Percentiles rank a stretch among this genome's conserved stretches.
Conservation (phyloP, 306 rosid genomes). For the Abrus precatorius region DNA sequence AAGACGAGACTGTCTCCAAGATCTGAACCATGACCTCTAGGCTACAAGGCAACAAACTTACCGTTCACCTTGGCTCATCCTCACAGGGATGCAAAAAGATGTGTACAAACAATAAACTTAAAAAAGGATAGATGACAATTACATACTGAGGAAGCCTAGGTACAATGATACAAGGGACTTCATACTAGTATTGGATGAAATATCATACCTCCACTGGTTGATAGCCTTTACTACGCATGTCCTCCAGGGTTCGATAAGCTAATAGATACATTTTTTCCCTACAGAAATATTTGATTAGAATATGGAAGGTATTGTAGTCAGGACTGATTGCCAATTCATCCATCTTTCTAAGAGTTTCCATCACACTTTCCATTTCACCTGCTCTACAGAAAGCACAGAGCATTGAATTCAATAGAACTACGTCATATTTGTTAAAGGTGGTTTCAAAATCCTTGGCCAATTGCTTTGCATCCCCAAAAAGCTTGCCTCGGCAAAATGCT, state of each 20-base stretch:
- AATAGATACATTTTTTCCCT: constrained; percentile 85
- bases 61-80: not conserved
- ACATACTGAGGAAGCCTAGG: constrained; percentile 5
- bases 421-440: constrained; percentile 75
- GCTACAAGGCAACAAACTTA: not conserved
- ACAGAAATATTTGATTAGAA: constrained; percentile 84
- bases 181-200: constrained; percentile 27
- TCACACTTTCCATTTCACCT: constrained; percentile 95
- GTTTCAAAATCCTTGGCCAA: constrained; percentile 85
- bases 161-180: constrained; percentile 33
- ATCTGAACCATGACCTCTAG: not conserved
- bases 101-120: constrained; percentile 22
- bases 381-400: constrained; percentile 95
- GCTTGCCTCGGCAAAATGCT: constrained; percentile 86
- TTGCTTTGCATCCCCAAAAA: constrained; percentile 82
- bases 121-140: constrained; percentile 9
- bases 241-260: constrained; percentile 82
- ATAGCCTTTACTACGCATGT: constrained; percentile 87
- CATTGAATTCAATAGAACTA: constrained; percentile 89
- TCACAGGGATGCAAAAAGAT: constrained; percentile 23
- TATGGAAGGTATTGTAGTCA: constrained; percentile 83
- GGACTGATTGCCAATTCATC: constrained; percentile 88
- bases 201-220: constrained; percentile 82
- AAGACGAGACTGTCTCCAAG: not conserved
- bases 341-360: constrained; percentile 92